Percentiles rank a stretch among this genome's conserved stretches.
These are phyloP conservation scores for Trichoderma cornu-damae DNA, from an alignment of 2,329 filamentous ascomycete species.

Conservation along the genomic window DNA sequence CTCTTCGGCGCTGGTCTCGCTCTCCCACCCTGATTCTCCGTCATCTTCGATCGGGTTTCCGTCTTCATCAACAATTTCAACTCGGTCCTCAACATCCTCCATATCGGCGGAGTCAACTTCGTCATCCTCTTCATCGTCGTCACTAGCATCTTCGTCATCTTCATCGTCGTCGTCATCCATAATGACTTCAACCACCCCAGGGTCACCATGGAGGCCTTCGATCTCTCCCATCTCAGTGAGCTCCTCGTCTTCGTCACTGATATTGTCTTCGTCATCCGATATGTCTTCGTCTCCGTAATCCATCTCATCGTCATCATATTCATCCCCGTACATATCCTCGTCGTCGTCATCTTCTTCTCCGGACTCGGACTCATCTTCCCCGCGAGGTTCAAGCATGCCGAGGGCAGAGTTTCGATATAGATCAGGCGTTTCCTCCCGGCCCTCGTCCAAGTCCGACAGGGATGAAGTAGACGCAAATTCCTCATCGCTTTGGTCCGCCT, in stretches of 20 bases:
- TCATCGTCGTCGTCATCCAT: slow-evolving; percentile 68
- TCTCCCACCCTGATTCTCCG: slow-evolving; percentile 57
- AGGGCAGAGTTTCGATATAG: slow-evolving; percentile 94
- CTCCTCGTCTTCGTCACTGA: slow-evolving; percentile 86
- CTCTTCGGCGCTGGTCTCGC: slow-evolving; percentile 53
- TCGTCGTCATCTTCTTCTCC: slow-evolving; percentile 69
- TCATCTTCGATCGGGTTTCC: slow-evolving; percentile 56
- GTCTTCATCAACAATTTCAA: slow-evolving; percentile 59
- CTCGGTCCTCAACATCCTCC: slow-evolving; percentile 50
- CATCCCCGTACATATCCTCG: slow-evolving; percentile 89
- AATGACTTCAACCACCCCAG: slow-evolving; percentile 66
- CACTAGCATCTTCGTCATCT: slow-evolving; percentile 55
- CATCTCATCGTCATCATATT: slow-evolving; percentile 88
- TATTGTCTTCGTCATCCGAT: slow-evolving; percentile 75
- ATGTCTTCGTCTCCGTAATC: slow-evolving; percentile 80
- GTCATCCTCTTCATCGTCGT: slow-evolving; percentile 48
- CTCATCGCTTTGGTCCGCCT: slow-evolving; percentile 69
- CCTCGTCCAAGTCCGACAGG: slow-evolving; percentile 79
- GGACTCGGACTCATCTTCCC: slow-evolving; percentile 73
- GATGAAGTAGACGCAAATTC: slow-evolving; percentile 85
- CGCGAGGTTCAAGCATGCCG: slow-evolving; percentile 83
- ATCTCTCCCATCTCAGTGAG: slow-evolving; percentile 80
- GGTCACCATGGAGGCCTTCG: slow-evolving; percentile 63
- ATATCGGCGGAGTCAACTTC: slow-evolving; percentile 41
- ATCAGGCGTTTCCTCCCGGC: slow-evolving; percentile 91